Evolutionary conservation across 1,284 basidiomycete genomes (phyloP).

Genomic region (Fistulinella cinereoalba): DNA sequence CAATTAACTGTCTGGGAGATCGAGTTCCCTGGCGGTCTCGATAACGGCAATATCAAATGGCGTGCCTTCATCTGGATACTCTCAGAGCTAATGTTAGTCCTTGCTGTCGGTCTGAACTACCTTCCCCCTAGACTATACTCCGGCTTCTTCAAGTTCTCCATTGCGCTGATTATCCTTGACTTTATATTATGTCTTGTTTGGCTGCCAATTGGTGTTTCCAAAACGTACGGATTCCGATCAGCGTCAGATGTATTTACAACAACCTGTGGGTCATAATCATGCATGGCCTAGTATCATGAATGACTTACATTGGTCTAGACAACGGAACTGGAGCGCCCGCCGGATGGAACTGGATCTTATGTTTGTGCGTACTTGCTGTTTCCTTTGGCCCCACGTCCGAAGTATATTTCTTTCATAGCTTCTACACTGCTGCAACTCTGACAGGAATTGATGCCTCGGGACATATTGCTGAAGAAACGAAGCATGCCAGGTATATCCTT

Average conservation of each 20-base stretch:
- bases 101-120: conserved; percentile 78
- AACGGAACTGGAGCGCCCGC: conserved; percentile 83
- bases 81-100: conserved; percentile 64
- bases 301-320: conserved; percentile 42
- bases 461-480: conserved; percentile 87
- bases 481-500: conserved; percentile 65
- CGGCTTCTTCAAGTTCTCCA: conserved; percentile 68
- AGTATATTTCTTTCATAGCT: conserved; percentile 39
- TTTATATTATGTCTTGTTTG: conserved; percentile 83
- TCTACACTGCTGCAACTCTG: conserved; percentile 80
- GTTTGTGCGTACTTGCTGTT: conserved; percentile 59
- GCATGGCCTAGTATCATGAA: background rate
- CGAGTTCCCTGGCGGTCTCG: conserved; percentile 74
- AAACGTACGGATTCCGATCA: conserved; percentile 78
- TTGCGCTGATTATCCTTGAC: conserved; percentile 74
- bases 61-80: conserved; percentile 79
- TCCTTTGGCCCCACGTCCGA: background rate
- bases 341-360: conserved; percentile 85
- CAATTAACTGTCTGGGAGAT: conserved; percentile 76
- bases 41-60: conserved; percentile 74
- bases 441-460: conserved; percentile 88
- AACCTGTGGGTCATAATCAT: conserved; percentile 57
- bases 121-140: conserved; percentile 75
- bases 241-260: conserved; percentile 77
- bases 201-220: conserved; percentile 83